These are phyloP conservation scores for Otatea glauca DNA, from an alignment of 176 grass and related monocot species.

Conservation along the genomic window DNA sequence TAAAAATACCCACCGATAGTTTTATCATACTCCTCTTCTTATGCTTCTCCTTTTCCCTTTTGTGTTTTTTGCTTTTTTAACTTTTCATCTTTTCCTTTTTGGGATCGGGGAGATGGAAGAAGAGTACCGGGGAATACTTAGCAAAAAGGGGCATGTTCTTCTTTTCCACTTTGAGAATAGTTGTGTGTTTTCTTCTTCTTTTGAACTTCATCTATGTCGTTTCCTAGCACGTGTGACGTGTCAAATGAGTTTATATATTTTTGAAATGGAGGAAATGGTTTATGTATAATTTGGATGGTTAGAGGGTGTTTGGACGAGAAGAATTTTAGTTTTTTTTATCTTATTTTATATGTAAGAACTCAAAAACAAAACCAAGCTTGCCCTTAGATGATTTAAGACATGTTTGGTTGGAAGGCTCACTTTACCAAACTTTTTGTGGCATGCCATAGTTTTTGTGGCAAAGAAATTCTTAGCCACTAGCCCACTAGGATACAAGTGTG, in stretches of 20 bases:
- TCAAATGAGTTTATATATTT: neutral
- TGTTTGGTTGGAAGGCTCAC: too few relatives aligned
- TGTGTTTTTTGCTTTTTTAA: neutral
- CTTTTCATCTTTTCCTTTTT: slow-evolving; percentile 13
- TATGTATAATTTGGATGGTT: neutral
- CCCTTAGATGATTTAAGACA: too few relatives aligned
- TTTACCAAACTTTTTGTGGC: too few relatives aligned
- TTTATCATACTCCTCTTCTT: neutral
- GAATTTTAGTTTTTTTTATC: neutral
- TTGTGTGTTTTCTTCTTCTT: neutral
- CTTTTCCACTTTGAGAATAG: neutral
- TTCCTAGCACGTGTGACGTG: neutral
- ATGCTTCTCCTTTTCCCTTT: neutral
- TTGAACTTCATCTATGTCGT: neutral
- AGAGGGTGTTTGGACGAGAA: neutral
- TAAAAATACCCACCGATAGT: too few relatives aligned
- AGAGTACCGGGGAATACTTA: neutral
- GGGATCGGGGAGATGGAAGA: neutral
- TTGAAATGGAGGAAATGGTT: neutral
- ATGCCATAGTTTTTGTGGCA: too few relatives aligned
- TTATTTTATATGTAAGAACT: too few relatives aligned
- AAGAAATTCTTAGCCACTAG: too few relatives aligned
- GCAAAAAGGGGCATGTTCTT: neutral
- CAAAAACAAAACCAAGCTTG: too few relatives aligned
- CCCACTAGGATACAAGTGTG: too few relatives aligned